phyloP scores from a whole-genome alignment of 768 basidiomycete genomes.

The Trametes meyenii region DNA sequence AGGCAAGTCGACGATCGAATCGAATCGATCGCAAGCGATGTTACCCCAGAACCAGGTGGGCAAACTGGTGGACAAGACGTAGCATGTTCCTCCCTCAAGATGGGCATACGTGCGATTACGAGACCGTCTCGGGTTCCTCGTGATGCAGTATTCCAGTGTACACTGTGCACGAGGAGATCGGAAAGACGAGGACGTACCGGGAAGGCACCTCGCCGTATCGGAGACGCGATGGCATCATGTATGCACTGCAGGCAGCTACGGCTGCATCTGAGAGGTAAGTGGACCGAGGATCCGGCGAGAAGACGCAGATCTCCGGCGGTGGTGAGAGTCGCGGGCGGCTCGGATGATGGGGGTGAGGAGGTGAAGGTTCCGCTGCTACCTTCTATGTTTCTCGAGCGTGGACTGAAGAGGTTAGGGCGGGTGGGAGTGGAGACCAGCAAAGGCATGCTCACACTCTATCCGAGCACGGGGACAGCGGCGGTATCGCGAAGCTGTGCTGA shows the following conservation, averaged over 20 bases:
- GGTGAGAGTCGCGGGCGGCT: background rate
- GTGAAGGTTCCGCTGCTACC: background rate
- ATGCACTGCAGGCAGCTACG: background rate
- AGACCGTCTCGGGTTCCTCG: background rate
- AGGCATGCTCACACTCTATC: slow-evolving; percentile 9
- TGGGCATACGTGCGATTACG: background rate
- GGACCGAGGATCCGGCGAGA: slow-evolving; percentile 15
- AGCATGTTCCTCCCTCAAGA: background rate
- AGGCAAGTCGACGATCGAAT: slow-evolving; percentile 7
- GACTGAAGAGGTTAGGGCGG: slow-evolving; percentile 3
- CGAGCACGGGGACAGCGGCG: slow-evolving; percentile 13
- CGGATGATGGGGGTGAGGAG: slow-evolving; percentile 2
- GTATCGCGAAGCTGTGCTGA: slow-evolving; percentile 14
- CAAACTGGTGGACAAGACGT: too few relatives aligned
- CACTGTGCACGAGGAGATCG: background rate
- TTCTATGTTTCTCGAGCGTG: slow-evolving; percentile 10
- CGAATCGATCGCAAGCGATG: slow-evolving; percentile 3
- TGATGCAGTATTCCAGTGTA: background rate
- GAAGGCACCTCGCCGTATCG: background rate
- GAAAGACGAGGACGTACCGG: background rate
- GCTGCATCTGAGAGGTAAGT: background rate
- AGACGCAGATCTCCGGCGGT: slow-evolving; percentile 18
- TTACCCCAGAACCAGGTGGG: background rate
- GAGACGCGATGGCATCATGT: slow-evolving; percentile 11
- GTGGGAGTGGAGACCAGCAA: slow-evolving; percentile 6